Evolutionary conservation across 768 basidiomycete species (phyloP), one percentile per base, ranked within the genome.

Genomic region (Boletales sp.): DNA sequence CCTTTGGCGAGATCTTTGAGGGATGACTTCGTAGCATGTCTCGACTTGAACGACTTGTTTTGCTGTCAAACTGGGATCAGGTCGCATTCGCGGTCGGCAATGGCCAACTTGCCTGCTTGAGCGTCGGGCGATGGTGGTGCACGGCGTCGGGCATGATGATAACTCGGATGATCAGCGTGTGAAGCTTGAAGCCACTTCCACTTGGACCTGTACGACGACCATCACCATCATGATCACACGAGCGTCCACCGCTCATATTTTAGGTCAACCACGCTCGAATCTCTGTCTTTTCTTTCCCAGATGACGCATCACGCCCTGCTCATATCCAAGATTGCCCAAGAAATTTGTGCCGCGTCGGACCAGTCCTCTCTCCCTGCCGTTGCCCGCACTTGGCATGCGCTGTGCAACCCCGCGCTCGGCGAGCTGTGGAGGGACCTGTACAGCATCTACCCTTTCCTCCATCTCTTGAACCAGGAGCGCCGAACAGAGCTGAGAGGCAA

Each of bases 41-140:
- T 89, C 2, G 91, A 91, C 71, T 97, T 97, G 77, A 89, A 97
- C 2, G 79, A 58, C 68, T 98, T 98, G 71, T 98, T 97, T 76
- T 83, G 73, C 90, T 94, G 55, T 14, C 17, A 40, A 45, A 42
- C 35, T 42, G 40, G 37, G 31, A 29, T 47, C 41, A 19, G 34
- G 53, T 39, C 17, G 34, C 40, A 44, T 19, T 5, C 17, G 31
- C 18, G 37, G 37, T 38, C 35, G 38, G 39, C 17, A 5, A 48
- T 45, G 38, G 31, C 47, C 44, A 42, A 59, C 77, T 40, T 52
- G 79, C 80, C 79, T 97, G 94, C 70, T 95, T 97, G 54, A 92
- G 80, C 8, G 91, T 87, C 39, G 94, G 75, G 54, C 92, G 90
- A 63, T 78, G 78, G 58, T 90, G 89, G 49, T 81, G 65, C 7